A percentile compares a stretch with the other conserved stretches of the same genome.
Evolutionary conservation across 148 eudicot species (phyloP).

Genomic region (Dysphania ambrosioides): DNA sequence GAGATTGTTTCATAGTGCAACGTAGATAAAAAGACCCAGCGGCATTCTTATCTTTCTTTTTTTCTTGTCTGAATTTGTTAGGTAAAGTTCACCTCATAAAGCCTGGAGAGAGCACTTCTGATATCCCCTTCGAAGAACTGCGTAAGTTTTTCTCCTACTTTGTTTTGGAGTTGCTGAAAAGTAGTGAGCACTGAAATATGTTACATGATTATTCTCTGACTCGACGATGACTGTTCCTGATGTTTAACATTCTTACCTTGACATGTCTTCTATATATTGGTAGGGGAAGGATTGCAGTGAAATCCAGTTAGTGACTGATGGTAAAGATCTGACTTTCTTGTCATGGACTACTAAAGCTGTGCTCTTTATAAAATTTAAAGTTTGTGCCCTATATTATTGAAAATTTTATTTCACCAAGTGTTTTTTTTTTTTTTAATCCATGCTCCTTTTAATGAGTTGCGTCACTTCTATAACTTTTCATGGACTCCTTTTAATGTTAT

Average conservation of each 20-base stretch:
- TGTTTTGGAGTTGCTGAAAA: not conserved
- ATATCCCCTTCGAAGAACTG: slow-evolving; percentile 68
- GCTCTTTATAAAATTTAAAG: slow-evolving; percentile 15
- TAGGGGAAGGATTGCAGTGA: slow-evolving; percentile 37
- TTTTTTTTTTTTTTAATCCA: no score
- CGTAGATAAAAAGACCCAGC: not conserved
- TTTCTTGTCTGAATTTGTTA: slow-evolving; percentile 26
- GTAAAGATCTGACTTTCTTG: slow-evolving; percentile 1
- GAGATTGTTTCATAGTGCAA: not conserved
- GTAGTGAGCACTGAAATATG: not conserved
- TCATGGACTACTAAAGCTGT: slow-evolving; percentile 9
- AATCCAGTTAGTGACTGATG: not conserved
- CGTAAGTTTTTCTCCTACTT: slow-evolving; percentile 50
- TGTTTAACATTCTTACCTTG: not conserved
- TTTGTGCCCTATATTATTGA: no score
- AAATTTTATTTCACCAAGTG: no score
- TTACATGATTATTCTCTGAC: not conserved
- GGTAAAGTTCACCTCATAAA: slow-evolving; percentile 73
- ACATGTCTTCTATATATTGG: slow-evolving; percentile 3
- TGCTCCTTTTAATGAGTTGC: no score
- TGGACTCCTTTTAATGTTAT: no score
- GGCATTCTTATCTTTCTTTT: slow-evolving; percentile 2
- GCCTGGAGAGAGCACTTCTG: slow-evolving; percentile 55
- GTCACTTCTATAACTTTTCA: no score
- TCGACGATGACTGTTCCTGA: not conserved